Conservation (phyloP, 371 early-diverging fungal genomes). For the Lichtheimia ramosa region DNA sequence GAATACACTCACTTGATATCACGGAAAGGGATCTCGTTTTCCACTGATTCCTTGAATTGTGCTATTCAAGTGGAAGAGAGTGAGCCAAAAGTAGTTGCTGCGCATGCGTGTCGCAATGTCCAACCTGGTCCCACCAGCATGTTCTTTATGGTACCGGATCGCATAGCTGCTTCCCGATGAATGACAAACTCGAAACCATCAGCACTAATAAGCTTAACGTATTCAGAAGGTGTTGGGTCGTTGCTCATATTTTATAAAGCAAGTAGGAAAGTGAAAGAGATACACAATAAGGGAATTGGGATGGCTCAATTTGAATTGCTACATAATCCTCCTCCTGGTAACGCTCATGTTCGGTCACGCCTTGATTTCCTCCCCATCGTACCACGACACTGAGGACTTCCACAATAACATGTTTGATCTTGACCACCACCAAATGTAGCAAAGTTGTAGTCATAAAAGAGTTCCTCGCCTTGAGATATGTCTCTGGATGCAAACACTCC, state of each 20-base stretch:
- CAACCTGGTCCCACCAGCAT: constrained; percentile 87
- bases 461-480: constrained; percentile 71
- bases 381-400: constrained; percentile 70
- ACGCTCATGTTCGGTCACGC: background rate
- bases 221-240: constrained; percentile 33
- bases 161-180: constrained; percentile 86
- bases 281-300: too few relatives aligned
- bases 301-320: too few relatives aligned
- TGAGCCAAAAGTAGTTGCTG: background rate
- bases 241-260: constrained; percentile 1
- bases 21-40: constrained; percentile 82
- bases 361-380: constrained; percentile 48
- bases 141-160: constrained; percentile 89
- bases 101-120: background rate
- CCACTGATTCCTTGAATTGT: constrained; percentile 88
- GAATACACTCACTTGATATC: constrained; percentile 85
- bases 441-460: constrained; percentile 90
- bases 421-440: constrained; percentile 66
- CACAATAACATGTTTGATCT: constrained; percentile 72
- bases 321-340: too few relatives aligned
- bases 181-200: constrained; percentile 92
- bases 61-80: constrained; percentile 38
- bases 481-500: constrained; percentile 78
- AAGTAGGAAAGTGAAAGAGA: background rate
- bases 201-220: constrained; percentile 80